Evolutionary conservation across 768 basidiomycete species (phyloP).

Genomic region (Leucocoprinus sp.): DNA sequence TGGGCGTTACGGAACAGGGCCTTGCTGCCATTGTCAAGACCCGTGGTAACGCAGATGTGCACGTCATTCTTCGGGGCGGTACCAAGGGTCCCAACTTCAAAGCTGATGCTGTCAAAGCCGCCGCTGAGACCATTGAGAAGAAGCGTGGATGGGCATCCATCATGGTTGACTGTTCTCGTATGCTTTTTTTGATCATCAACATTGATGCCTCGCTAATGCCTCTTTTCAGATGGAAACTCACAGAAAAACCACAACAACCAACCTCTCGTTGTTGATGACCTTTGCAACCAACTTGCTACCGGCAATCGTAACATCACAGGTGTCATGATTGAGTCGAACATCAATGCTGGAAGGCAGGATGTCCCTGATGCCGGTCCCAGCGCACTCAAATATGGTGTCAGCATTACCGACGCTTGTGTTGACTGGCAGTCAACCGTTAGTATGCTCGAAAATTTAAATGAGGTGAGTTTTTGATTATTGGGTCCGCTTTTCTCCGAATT

Average conservation of each 20-base stretch:
- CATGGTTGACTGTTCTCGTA: conserved; percentile 85
- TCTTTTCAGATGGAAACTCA: conserved; percentile 96
- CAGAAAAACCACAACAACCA: conserved; percentile 93
- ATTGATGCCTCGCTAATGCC: conserved; percentile 2
- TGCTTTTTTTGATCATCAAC: conserved; percentile 18
- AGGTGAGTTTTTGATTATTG: conserved; percentile 20
- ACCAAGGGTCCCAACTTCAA: conserved; percentile 87
- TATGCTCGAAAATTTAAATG: conserved; percentile 70
- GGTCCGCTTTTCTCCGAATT: not conserved
- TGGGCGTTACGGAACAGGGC: conserved; percentile 83
- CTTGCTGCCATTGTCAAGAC: conserved; percentile 96
- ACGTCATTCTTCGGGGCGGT: conserved; percentile 94
- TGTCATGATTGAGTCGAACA: conserved; percentile 96
- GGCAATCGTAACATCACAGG: conserved; percentile 76
- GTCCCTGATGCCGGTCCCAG: conserved; percentile 67
- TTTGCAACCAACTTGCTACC: conserved; percentile 65
- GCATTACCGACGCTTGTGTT: conserved; percentile 90
- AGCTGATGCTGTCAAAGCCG: conserved; percentile 59
- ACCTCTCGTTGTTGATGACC: conserved; percentile 64
- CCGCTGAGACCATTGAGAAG: conserved; percentile 56
- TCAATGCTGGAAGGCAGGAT: conserved; percentile 86
- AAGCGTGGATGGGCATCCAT: conserved; percentile 55
- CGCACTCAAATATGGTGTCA: conserved; percentile 70
- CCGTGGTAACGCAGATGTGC: conserved; percentile 76
- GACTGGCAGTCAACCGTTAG: conserved; percentile 72